Base-by-base conservation (phyloP, 2,329 filamentous ascomycete genomes). In the Colletotrichum coccodes region DNA sequence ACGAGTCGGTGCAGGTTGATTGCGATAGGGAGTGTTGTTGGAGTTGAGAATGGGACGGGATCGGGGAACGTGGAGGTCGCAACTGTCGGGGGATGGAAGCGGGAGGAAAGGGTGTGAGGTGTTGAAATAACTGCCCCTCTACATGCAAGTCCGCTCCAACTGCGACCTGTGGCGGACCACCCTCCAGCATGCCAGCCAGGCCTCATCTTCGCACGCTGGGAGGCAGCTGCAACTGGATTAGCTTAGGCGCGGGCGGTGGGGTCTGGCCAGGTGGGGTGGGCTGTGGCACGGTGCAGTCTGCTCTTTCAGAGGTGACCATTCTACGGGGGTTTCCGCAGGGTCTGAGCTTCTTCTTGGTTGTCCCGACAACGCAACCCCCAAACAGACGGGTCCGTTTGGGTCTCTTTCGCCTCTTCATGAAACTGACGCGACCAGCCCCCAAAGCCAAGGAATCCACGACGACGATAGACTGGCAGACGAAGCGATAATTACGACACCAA, bases 121-220 rank as follows among this genome's bases (percentile, higher is more conserved):
- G 72, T 76, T 79, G 64, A 72, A 71, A 87, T 70, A 72, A 70
- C 63, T 64, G 69, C 65, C 69, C 60, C 70, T 64, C 72, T 75
- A 78, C 82, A 67, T 89, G 86, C 82, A 86, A 71, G 58, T 54
- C 58, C 50, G 54, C 61, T 65, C 46, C 60, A 64, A 53, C 28
- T 68, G 66, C 62, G 57, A 62, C 67, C 64, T 42, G 50, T 68
- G 67, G 67, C 57, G 67, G 63, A 58, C 63, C 67, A 62, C 62
- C 60, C 40, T 69, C 57, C 44, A 60, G 49, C 65, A 59, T 68
- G 49, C 66, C 54, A 54, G 64, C 34, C 36, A 62, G 54, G 65
- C 62, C 61, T 65, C 47, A 60, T 69, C 49, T 60, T 68, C 49
- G 23, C 60, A 49, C 49, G 47, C 42, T 69, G 61, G 21, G 38